Evolutionary conservation across 345 rosid genomes (phyloP).

Genomic region (Lepidium africanum): DNA sequence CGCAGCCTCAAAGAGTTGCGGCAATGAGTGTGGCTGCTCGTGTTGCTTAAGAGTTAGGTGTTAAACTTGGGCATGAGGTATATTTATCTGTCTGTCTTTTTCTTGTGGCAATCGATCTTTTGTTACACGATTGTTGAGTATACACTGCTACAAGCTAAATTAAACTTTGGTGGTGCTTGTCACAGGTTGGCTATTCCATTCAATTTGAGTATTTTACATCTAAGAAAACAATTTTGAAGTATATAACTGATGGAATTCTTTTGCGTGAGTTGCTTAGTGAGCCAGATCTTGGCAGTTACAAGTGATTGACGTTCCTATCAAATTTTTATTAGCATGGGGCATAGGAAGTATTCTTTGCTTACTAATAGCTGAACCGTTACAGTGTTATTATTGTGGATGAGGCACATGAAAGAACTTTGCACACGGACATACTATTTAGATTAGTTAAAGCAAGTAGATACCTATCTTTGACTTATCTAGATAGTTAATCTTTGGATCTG

Average conservation of each 20-base stretch:
- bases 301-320: constrained; percentile 29
- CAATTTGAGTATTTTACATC: constrained; percentile 95
- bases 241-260: constrained; percentile 91
- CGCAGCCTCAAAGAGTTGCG: constrained; percentile 82
- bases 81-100: not conserved
- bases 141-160: not conserved
- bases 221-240: constrained; percentile 70
- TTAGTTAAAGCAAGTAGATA: constrained; percentile 56
- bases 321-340: not conserved
- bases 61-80: constrained; percentile 87
- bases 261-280: constrained; percentile 79
- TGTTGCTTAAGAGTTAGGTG: constrained; percentile 89
- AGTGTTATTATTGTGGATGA: constrained; percentile 87
- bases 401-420: constrained; percentile 92
- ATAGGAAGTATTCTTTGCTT: not conserved
- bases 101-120: not conserved
- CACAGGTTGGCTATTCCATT: constrained; percentile 80
- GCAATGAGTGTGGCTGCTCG: constrained; percentile 93
- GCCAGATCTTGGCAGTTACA: constrained; percentile 69
- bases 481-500: not conserved
- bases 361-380: constrained; percentile 15
- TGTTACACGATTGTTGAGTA: not conserved
- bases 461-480: not conserved
- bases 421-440: constrained; percentile 80
- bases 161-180: not conserved